Conservation (phyloP, 257 asterid species). For the Vinca minor region DNA sequence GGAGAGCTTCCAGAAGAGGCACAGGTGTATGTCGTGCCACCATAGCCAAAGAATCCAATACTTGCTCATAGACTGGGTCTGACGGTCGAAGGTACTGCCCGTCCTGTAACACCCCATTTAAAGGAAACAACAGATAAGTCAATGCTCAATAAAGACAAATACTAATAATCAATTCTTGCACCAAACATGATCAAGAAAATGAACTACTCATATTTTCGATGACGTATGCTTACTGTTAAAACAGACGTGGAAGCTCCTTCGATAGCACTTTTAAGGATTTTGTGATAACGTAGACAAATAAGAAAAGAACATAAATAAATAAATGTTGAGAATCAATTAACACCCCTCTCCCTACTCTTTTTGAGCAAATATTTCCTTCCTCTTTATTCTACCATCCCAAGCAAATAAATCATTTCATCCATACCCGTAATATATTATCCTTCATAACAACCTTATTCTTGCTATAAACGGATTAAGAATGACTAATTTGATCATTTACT, state of each 20-base stretch:
- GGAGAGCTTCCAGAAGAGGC: conserved; percentile 93
- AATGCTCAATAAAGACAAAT: not conserved
- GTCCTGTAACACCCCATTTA: conserved; percentile 50
- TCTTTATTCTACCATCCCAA: too few relatives aligned
- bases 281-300: not conserved
- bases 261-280: too few relatives aligned
- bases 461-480: too few relatives aligned
- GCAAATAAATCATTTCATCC: not conserved
- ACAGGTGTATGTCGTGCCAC: conserved; percentile 98
- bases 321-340: not conserved
- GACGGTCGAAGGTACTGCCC: conserved; percentile 99
- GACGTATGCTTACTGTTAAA: too few relatives aligned
- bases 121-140: conserved; percentile 2
- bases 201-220: not conserved
- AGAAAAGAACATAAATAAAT: not conserved
- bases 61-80: conserved; percentile 99
- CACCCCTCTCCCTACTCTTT: conserved; percentile 1
- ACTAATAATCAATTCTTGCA: not conserved
- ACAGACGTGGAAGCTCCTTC: not conserved
- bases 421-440: not conserved
- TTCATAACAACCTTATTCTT: not conserved
- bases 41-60: conserved; percentile 95
- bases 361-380: too few relatives aligned
- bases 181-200: not conserved
- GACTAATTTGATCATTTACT: not conserved